These are phyloP conservation scores for Nakazawaea wyomingensis DNA, from an alignment of 805 yeast genomes.

Conservation along the genomic window DNA sequence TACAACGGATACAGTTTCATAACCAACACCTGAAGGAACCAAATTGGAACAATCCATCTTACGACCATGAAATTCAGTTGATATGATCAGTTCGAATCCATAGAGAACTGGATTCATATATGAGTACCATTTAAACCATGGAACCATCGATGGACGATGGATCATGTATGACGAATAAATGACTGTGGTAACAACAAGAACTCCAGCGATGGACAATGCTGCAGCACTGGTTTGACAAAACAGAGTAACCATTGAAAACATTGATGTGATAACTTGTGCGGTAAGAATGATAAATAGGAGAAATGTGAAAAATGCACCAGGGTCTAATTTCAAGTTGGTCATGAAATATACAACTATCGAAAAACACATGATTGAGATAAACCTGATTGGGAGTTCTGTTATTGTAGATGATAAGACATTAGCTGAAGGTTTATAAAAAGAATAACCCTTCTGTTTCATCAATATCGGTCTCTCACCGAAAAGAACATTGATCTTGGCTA, in stretches of 20 bases:
- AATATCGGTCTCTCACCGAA: slow-evolving; percentile 59
- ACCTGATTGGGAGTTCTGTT: slow-evolving; percentile 53
- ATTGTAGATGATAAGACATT: slow-evolving; percentile 55
- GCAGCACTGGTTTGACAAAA: slow-evolving; percentile 40
- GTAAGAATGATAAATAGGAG: slow-evolving; percentile 37
- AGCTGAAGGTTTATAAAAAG: slow-evolving; percentile 62
- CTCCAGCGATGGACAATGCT: slow-evolving; percentile 58
- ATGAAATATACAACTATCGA: slow-evolving; percentile 47
- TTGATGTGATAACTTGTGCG: slow-evolving; percentile 41
- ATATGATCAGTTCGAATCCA: slow-evolving; percentile 49
- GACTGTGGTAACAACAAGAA: slow-evolving; percentile 41
- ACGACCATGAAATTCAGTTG: slow-evolving; percentile 51
- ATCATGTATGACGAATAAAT: slow-evolving; percentile 64
- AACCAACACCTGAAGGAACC: slow-evolving; percentile 53
- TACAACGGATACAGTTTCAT: slow-evolving; percentile 32
- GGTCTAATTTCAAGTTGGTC: slow-evolving; percentile 43
- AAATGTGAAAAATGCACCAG: slow-evolving; percentile 52
- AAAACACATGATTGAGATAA: slow-evolving; percentile 42
- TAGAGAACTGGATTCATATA: slow-evolving; percentile 44
- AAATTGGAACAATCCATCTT: slow-evolving; percentile 44
- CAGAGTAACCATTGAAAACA: slow-evolving; percentile 53
- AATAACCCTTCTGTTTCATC: slow-evolving; percentile 59
- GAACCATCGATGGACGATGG: slow-evolving; percentile 52
- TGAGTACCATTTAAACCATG: slow-evolving; percentile 58
- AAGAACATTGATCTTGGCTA: slow-evolving; percentile 56